Evolutionary conservation across 345 rosid genomes (phyloP).

Genomic region (sweet orange (Citrus sinensis)): DNA sequence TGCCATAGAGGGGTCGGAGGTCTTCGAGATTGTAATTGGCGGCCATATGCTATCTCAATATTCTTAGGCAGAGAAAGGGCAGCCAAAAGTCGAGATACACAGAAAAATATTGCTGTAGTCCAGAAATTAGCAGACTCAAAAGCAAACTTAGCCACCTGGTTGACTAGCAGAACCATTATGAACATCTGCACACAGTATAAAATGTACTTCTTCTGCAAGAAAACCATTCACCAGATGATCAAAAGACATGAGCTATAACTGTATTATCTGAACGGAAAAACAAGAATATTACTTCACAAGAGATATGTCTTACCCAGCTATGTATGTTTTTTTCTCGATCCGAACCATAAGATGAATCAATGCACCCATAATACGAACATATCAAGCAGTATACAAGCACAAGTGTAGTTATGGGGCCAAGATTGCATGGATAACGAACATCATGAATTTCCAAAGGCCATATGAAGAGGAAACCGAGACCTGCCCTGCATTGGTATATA

Average conservation of each 20-base stretch:
- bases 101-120: no score
- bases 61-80: neutral
- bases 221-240: neutral
- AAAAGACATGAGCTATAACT: neutral
- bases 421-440: neutral
- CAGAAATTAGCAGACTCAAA: neutral
- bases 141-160: neutral
- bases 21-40: neutral
- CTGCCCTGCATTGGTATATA: neutral
- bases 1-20: neutral
- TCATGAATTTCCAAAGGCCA: no score
- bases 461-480: neutral
- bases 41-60: neutral
- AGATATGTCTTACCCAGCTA: slow-evolving; percentile 1
- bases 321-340: no score
- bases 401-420: neutral
- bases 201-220: neutral
- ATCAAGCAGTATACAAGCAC: neutral
- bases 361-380: neutral
- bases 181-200: neutral
- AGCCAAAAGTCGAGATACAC: no score
- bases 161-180: neutral
- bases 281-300: neutral
- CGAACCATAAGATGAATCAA: no score
- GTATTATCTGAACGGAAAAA: neutral